Evolutionary conservation across 768 basidiomycete species (phyloP).

Genomic region (Amylocystis lapponica): DNA sequence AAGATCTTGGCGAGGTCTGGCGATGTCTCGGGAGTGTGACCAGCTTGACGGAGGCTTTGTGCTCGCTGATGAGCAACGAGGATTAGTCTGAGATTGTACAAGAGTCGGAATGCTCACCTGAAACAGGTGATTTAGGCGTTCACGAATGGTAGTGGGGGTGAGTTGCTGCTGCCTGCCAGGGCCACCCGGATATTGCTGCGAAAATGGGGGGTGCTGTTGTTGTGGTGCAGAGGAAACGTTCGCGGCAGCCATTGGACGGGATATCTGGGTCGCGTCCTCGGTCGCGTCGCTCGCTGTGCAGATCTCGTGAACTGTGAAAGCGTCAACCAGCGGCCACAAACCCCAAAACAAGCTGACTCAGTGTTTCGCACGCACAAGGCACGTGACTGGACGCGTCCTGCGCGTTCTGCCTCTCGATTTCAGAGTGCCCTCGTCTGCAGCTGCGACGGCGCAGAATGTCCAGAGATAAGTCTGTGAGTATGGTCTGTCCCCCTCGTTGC

Average conservation of each 20-base stretch:
- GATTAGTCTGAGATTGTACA: background rate
- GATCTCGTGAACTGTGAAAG: slow-evolving; percentile 29
- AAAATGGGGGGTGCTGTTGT: slow-evolving; percentile 12
- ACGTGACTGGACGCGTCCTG: slow-evolving; percentile 2
- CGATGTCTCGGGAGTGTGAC: slow-evolving; percentile 39
- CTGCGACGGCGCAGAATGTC: too few species aligned
- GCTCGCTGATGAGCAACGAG: slow-evolving; percentile 32
- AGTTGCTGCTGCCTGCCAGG: slow-evolving; percentile 10
- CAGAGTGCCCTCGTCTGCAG: too few species aligned
- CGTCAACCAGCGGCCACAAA: slow-evolving; percentile 11
- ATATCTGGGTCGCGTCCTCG: slow-evolving; percentile 1
- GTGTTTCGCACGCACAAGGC: too few species aligned
- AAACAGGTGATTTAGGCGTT: slow-evolving; percentile 23
- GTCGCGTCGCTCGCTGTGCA: slow-evolving; percentile 18
- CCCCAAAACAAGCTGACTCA: too few species aligned
- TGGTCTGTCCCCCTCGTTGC: too few species aligned
- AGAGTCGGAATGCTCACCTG: slow-evolving; percentile 15
- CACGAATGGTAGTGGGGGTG: slow-evolving; percentile 6
- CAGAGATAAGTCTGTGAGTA: too few species aligned
- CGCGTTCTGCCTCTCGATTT: too few species aligned
- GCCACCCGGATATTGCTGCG: slow-evolving; percentile 12
- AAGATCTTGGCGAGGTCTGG: slow-evolving; percentile 38
- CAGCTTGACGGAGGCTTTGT: slow-evolving; percentile 35
- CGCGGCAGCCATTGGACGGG: slow-evolving; percentile 20
- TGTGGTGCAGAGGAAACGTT: slow-evolving; percentile 20